phyloP scores from a whole-genome alignment of 306 rosid species.

The Trifolium fragiferum region DNA sequence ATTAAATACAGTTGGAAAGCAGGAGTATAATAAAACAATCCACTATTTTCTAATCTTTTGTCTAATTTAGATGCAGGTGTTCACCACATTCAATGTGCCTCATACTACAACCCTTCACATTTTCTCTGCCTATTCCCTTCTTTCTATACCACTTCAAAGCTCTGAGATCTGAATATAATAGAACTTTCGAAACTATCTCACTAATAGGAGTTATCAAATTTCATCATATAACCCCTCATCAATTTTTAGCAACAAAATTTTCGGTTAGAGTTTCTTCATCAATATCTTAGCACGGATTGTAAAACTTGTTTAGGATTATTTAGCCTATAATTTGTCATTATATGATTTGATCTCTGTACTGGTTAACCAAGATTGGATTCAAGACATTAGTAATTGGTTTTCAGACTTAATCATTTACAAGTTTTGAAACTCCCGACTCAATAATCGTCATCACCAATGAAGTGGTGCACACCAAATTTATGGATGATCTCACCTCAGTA shows the following conservation, averaged over 20 bases:
- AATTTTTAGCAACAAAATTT: not conserved
- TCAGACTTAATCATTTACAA: constrained; percentile 13
- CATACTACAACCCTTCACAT: constrained; percentile 8
- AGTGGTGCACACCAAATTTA: constrained; percentile 33
- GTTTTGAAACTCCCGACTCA: constrained; percentile 15
- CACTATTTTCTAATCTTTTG: constrained; percentile 1
- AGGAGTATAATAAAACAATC: constrained; percentile 6
- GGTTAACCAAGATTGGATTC: not conserved
- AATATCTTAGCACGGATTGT: not conserved
- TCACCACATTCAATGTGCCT: not conserved
- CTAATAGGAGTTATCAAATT: not conserved
- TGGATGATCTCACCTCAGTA: constrained; percentile 76
- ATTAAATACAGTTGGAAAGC: constrained; percentile 2
- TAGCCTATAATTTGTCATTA: not conserved
- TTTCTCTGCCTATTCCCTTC: not conserved
- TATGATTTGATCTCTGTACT: not conserved
- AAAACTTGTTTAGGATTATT: not conserved
- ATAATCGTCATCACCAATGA: constrained; percentile 12
- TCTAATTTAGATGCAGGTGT: not conserved
- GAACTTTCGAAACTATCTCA: not conserved
- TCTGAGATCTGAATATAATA: not conserved
- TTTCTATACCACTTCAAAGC: constrained; percentile 4
- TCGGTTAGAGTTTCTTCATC: not conserved
- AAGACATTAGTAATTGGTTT: constrained; percentile 14
- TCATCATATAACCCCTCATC: constrained; percentile 9